These are phyloP conservation scores for Penicillium sp. DNA, from an alignment of 2,329 filamentous ascomycete species.

Conservation along the genomic window DNA sequence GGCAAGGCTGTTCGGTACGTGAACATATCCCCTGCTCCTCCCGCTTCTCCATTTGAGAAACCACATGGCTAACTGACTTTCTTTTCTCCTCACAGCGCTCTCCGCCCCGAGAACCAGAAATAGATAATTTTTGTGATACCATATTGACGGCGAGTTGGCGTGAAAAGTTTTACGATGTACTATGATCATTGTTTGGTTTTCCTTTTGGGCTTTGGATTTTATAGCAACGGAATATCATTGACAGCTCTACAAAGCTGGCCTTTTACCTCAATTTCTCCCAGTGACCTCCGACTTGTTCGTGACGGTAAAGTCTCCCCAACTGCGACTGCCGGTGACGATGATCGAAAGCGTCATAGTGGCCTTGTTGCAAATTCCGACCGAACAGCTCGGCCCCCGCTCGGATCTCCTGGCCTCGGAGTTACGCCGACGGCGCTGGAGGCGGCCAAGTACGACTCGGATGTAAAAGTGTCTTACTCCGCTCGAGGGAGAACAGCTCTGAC, in stretches of 20 bases:
- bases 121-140: slow-evolving; percentile 43
- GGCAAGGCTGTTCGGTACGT: slow-evolving; percentile 89
- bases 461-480: no score
- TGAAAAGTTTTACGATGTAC: slow-evolving; percentile 32
- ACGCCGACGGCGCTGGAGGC: not conserved
- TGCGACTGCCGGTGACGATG: no score
- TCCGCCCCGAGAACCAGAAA: slow-evolving; percentile 83
- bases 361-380: no score
- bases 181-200: slow-evolving; percentile 19
- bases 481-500: no score
- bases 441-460: no score
- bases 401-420: not conserved
- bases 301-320: no score
- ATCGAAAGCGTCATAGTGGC: not conserved
- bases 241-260: not conserved
- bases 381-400: not conserved
- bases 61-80: slow-evolving; percentile 3
- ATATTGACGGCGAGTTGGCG: slow-evolving; percentile 14
- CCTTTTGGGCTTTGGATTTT: slow-evolving; percentile 17
- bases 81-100: slow-evolving; percentile 46
- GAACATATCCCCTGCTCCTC: not conserved
- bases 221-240: slow-evolving; percentile 2
- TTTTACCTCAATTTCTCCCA: not conserved
- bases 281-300: no score
- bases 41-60: not conserved